phyloP scores from a whole-genome alignment of 1,284 basidiomycete species.

The Sphagnurus paluster region DNA sequence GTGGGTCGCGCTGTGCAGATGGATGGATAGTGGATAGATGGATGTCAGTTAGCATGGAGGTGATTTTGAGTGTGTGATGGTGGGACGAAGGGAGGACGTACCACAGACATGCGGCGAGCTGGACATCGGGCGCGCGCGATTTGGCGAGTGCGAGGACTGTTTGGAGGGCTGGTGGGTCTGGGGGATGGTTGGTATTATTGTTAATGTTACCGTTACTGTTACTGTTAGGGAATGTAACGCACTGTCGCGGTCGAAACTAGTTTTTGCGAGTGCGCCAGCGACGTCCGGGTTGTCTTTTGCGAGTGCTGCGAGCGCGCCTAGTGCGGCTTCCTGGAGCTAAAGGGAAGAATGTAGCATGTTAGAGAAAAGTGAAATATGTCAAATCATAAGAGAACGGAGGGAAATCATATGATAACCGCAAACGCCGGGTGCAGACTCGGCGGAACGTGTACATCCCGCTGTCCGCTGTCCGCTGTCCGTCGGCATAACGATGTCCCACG shows the following conservation, averaged over 20 bases:
- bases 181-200: not conserved
- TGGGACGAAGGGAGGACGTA: constrained; percentile 26
- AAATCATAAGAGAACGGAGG: not conserved
- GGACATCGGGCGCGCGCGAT: constrained; percentile 56
- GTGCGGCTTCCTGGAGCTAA: constrained; percentile 71
- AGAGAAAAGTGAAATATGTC: not conserved
- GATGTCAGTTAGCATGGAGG: not conserved
- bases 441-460: too few relatives aligned
- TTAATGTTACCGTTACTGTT: too few relatives aligned
- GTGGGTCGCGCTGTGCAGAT: constrained; percentile 10
- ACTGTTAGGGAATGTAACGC: not conserved
- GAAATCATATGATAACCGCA: too few relatives aligned
- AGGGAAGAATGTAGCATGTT: not conserved
- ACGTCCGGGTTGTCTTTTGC: constrained; percentile 63
- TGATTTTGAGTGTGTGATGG: constrained; percentile 31
- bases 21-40: constrained; percentile 25
- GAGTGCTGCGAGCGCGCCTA: constrained; percentile 70
- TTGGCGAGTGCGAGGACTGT: constrained; percentile 50
- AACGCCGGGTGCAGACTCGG: too few relatives aligned
- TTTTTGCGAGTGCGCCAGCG: constrained; percentile 46
- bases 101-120: constrained; percentile 71
- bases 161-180: constrained; percentile 29
- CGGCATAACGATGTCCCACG: too few relatives aligned
- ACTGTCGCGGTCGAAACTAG: constrained; percentile 41
- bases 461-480: too few relatives aligned